Percentiles rank a stretch among this genome's conserved stretches.
Evolutionary conservation across 2,329 filamentous ascomycete species (phyloP).

Genomic region (Colletotrichum sp.): DNA sequence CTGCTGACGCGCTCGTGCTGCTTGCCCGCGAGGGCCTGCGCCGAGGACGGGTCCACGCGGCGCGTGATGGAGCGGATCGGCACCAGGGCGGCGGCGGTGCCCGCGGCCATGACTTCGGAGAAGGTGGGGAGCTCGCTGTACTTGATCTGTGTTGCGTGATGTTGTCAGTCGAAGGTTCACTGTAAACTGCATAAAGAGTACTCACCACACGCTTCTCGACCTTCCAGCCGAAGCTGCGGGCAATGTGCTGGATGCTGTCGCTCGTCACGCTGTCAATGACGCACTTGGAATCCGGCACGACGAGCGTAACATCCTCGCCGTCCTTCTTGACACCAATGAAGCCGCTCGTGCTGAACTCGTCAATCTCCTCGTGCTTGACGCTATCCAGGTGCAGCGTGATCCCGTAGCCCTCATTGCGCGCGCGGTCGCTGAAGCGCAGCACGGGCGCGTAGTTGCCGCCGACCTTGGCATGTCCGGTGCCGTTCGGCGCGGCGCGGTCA

Average conservation of each 20-base stretch:
- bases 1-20: conserved; percentile 42
- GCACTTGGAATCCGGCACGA: conserved; percentile 86
- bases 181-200: conserved; percentile 1
- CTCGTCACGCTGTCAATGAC: conserved; percentile 89
- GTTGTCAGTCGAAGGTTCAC: neutral
- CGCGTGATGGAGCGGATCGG: conserved; percentile 91
- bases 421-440: conserved; percentile 83
- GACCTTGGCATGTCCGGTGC: conserved; percentile 90
- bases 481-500: conserved; percentile 89
- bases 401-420: conserved; percentile 80
- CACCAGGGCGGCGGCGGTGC: conserved; percentile 89
- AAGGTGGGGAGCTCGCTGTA: conserved; percentile 61
- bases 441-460: conserved; percentile 97
- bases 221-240: conserved; percentile 79
- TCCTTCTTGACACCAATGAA: conserved; percentile 81
- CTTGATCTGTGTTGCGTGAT: conserved; percentile 57
- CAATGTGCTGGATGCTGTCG: conserved; percentile 79
- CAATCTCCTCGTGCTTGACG: conserved; percentile 80
- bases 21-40: conserved; percentile 42
- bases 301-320: conserved; percentile 67
- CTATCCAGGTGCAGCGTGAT: conserved; percentile 95
- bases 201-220: conserved; percentile 76
- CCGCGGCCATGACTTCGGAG: conserved; percentile 85
- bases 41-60: conserved; percentile 43
- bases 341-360: conserved; percentile 94